Evolutionary conservation across 1,284 basidiomycete species (phyloP), one percentile per base, ranked within the genome.

Genomic region (Irpex sp.): DNA sequence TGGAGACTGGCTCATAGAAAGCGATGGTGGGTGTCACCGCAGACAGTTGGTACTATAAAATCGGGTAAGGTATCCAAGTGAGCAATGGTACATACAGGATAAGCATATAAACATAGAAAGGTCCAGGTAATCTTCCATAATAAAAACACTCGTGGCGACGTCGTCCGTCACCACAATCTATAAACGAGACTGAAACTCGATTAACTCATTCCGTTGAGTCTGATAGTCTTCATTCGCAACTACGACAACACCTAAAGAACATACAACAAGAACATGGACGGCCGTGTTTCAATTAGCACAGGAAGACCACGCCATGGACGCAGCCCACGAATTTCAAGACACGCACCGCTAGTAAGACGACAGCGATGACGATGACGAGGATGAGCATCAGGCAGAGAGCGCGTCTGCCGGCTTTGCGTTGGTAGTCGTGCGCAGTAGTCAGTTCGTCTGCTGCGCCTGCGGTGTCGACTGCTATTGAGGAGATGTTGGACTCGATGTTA

Each of bases 401-500:
- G 21, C 96, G 80, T 47, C 89, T 84, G 2, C 96, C 96, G 2
- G 97, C 96, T 74, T 88, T 96, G 57, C 94, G 86, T 76, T 99
- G 97, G 73, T 98, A 98, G 37, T 94, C 93, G 65, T 93, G 88
- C 2, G 97, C 97, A 10, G 90, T 91, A 1, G 84, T 87, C 53
- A 99, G 82, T 73, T 99, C 95, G 63, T 91, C 86, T 5, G 93
- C 88, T 9, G 96, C 97, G 39, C 87, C 88, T 1, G 85, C 79
- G 0, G 94, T 96, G 72, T 98, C 92, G 14, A 85, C 84, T 0
- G 91, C 88, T 53, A 98, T 91, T 0, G 87, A 90, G 19, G 88
- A 89, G 52, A 99, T 90, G 71, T 99, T 99, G 63, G 88, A 89
- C 73, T 98, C 95, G 71, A 99, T 98, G 70, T 98, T 98, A 72